Percentiles rank a stretch among this genome's conserved stretches.
phyloP scores from a whole-genome alignment of 179 eudicot species.

The Dionaea muscipula region DNA sequence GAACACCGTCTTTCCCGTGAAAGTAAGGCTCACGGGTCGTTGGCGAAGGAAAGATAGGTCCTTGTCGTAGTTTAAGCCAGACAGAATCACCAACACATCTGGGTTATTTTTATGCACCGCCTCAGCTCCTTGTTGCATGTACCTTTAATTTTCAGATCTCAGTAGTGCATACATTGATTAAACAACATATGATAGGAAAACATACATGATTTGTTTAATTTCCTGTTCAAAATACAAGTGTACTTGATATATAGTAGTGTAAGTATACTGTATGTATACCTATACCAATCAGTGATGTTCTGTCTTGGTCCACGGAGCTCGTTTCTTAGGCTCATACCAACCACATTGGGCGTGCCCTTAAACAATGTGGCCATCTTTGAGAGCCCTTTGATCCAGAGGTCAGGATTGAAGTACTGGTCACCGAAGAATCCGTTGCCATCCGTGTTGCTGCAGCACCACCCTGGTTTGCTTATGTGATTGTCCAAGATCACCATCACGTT shows the following conservation, averaged over 20 bases:
- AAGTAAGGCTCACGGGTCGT: constrained; percentile 29
- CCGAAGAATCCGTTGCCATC: constrained; percentile 90
- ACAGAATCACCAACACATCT: constrained; percentile 52
- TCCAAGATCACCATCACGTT: constrained; percentile 77
- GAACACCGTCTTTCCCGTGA: constrained; percentile 46
- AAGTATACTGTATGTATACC: constrained; percentile 18
- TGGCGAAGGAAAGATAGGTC: constrained; percentile 50
- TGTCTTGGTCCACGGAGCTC: constrained; percentile 73
- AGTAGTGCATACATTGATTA: not conserved
- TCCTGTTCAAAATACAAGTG: no score
- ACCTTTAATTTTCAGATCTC: constrained; percentile 26
- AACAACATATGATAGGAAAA: not conserved
- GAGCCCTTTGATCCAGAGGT: constrained; percentile 60
- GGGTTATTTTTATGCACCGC: constrained; percentile 78
- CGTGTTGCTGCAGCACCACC: constrained; percentile 65
- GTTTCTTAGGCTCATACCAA: constrained; percentile 81
- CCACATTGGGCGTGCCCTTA: constrained; percentile 33
- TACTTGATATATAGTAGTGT: no score
- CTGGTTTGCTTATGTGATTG: constrained; percentile 79
- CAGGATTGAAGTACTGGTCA: constrained; percentile 50
- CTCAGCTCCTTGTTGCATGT: constrained; percentile 87
- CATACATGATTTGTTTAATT: no score
- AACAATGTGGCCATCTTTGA: constrained; percentile 56
- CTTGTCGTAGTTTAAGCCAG: constrained; percentile 57
- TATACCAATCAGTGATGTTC: constrained; percentile 66